A percentile compares a stretch with the other conserved stretches of the same genome.
Evolutionary conservation across 768 basidiomycete genomes (phyloP).

Genomic region (Termitomyces sp.): DNA sequence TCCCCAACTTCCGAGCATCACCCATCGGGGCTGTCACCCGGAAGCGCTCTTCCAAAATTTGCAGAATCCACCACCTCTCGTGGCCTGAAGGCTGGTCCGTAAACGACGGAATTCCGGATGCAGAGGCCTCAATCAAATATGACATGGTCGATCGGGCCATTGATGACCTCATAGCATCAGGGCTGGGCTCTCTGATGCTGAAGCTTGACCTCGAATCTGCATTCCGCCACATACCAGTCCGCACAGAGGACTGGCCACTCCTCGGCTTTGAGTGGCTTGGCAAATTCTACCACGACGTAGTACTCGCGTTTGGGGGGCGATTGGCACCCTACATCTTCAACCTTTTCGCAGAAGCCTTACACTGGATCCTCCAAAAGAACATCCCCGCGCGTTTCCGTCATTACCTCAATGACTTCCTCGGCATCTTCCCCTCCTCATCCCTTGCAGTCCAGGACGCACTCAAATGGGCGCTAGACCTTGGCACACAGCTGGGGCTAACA

Average conservation of each 20-base stretch:
- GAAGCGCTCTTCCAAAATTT: not conserved
- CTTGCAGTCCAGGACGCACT: rapidly evolving
- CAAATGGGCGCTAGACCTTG: not conserved
- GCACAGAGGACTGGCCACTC: not conserved
- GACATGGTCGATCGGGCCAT: not conserved
- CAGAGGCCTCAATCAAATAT: not conserved
- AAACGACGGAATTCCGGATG: not conserved
- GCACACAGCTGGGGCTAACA: not conserved
- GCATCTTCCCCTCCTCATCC: not conserved
- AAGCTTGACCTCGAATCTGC: not conserved
- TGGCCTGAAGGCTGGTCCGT: not conserved
- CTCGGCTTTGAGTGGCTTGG: not conserved
- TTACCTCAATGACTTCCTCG: not conserved
- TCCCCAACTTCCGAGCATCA: not conserved
- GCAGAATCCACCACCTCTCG: not conserved
- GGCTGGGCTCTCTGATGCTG: not conserved
- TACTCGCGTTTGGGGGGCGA: not conserved
- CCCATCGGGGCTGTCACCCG: not conserved
- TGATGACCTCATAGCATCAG: not conserved
- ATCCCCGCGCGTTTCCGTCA: not conserved
- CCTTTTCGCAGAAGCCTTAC: not conserved
- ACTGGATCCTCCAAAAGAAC: not conserved
- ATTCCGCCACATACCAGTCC: not conserved
- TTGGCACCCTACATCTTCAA: not conserved
- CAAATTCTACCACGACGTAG: not conserved